A percentile compares a stretch with the other conserved stretches of the same genome.
Conservation (phyloP, 495 filamentous ascomycete genomes). For the Penicillium bialowiezense region DNA sequence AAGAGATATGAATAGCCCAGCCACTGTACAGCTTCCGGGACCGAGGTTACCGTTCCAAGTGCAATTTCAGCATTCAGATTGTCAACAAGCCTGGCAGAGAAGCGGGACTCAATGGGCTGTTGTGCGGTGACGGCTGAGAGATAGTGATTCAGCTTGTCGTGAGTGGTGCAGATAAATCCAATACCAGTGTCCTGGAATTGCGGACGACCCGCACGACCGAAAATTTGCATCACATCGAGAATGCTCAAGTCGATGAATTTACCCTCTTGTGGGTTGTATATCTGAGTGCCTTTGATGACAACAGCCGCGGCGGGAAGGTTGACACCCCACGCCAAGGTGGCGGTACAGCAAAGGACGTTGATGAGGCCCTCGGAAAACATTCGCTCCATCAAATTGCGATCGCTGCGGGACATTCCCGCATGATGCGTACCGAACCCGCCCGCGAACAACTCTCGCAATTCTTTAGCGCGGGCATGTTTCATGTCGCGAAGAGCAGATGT, state of each 20-base stretch:
- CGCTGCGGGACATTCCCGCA: constrained; percentile 88
- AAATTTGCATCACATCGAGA: constrained; percentile 96
- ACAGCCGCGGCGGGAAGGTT: constrained; percentile 93
- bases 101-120: constrained; percentile 91
- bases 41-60: constrained; percentile 90
- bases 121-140: constrained; percentile 90
- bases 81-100: constrained; percentile 87
- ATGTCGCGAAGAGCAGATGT: constrained; percentile 74
- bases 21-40: constrained; percentile 94
- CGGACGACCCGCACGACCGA: constrained; percentile 94
- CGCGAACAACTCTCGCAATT: constrained; percentile 82
- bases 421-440: constrained; percentile 95
- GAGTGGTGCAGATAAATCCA: constrained; percentile 93
- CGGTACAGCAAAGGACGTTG: constrained; percentile 97
- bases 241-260: constrained; percentile 97
- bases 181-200: constrained; percentile 96
- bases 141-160: constrained; percentile 91
- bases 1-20: constrained; percentile 97
- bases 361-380: constrained; percentile 85
- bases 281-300: constrained; percentile 91
- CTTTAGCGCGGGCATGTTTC: constrained; percentile 74
- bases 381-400: constrained; percentile 89
- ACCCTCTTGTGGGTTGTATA: constrained; percentile 94
- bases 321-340: constrained; percentile 95
- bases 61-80: constrained; percentile 96